Evolutionary conservation across 225 moss, liverwort and hornwort species (phyloP).

Genomic region (Bryoerythrophyllum caledonicum): DNA sequence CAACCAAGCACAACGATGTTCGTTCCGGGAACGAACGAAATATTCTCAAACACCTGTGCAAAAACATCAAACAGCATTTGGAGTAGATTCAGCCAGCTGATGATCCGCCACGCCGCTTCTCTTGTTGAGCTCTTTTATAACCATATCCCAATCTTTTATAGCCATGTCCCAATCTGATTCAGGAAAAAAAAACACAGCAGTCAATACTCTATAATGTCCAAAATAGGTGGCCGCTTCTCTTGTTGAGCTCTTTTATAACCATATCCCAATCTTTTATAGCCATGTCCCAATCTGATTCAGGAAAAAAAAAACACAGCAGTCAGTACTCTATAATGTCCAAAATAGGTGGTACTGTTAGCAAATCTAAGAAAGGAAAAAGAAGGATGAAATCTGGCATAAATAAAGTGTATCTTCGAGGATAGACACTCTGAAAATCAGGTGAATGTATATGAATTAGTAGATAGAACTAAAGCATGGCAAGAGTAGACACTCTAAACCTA

Average conservation of each 20-base stretch:
- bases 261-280: neutral
- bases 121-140: neutral
- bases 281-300: no score
- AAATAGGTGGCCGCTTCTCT: neutral
- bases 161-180: no score
- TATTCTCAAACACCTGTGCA: neutral
- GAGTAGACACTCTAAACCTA: no score
- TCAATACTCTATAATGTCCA: neutral
- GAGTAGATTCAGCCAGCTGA: neutral
- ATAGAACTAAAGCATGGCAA: no score
- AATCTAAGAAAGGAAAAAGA: neutral
- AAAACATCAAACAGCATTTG: neutral
- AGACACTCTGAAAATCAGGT: no score
- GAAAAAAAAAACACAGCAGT: neutral
- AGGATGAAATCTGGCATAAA: no score
- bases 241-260: neutral
- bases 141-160: neutral
- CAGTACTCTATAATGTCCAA: neutral
- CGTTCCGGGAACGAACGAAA: neutral
- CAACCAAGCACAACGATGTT: neutral
- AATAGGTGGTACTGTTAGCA: no score
- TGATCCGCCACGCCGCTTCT: neutral
- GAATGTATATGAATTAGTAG: no score
- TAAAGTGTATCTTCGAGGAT: no score
- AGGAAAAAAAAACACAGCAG: neutral